Conservation (phyloP, 805 yeast genomes). For the Kluyveromyces nonfermentans region DNA sequence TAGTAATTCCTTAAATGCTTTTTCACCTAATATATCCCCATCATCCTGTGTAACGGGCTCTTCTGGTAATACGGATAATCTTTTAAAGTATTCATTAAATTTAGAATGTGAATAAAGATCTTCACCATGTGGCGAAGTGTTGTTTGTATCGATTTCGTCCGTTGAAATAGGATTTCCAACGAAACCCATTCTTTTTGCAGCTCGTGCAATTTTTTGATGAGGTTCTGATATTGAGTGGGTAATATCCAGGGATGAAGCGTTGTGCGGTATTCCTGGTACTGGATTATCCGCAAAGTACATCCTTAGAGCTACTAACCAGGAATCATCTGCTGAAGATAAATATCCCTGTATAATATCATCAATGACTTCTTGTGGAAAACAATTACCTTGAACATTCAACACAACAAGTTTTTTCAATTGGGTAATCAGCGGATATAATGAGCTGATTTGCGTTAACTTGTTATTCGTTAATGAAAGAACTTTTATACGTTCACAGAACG, state of each 20-base stretch:
- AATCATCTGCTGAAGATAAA: conserved; percentile 27
- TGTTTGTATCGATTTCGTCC: conserved; percentile 3
- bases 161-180: conserved; percentile 25
- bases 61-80: conserved; percentile 58
- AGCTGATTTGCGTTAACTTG: conserved; percentile 34
- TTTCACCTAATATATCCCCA: conserved; percentile 8
- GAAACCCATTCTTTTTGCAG: conserved; percentile 70
- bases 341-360: conserved; percentile 16
- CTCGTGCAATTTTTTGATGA: conserved; percentile 35
- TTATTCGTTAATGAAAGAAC: conserved; percentile 57
- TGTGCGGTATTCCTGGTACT: conserved; percentile 8
- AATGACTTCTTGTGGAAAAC: conserved; percentile 46
- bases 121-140: not conserved
- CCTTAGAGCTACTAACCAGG: conserved; percentile 26
- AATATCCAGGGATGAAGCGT: not conserved
- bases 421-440: conserved; percentile 43
- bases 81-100: conserved; percentile 54
- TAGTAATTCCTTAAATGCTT: not conserved
- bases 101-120: conserved; percentile 30
- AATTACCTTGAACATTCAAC: conserved; percentile 51
- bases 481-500: conserved; percentile 37
- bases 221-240: conserved; percentile 10
- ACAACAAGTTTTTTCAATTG: conserved; percentile 44
- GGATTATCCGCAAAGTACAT: conserved; percentile 16
- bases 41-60: conserved; percentile 17